These are phyloP conservation scores for Camellia granthamiana DNA, from an alignment of 148 eudicot genomes.

Conservation along the genomic window DNA sequence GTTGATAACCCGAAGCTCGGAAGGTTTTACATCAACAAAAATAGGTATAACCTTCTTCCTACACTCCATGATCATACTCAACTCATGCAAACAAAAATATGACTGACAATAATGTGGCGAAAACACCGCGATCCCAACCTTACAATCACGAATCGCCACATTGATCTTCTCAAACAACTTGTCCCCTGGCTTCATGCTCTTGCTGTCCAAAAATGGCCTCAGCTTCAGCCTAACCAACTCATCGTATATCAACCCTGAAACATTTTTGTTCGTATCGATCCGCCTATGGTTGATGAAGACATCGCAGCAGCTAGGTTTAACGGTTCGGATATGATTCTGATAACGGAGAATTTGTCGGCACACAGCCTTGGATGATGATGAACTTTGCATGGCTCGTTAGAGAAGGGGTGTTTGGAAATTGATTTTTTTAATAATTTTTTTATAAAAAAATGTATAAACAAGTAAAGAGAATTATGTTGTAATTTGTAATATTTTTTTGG, in stretches of 20 bases:
- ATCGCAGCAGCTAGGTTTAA: constrained; percentile 18
- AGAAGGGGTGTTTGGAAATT: not conserved
- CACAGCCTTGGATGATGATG: not conserved
- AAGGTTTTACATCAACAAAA: constrained; percentile 49
- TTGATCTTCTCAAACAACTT: constrained; percentile 30
- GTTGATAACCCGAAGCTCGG: constrained; percentile 39
- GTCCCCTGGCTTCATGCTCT: constrained; percentile 52
- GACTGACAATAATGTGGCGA: constrained; percentile 48
- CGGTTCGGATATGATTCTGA: not conserved
- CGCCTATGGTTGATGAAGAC: constrained; percentile 51
- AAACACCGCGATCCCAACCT: constrained; percentile 46
- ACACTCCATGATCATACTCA: constrained; percentile 39
- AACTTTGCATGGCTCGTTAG: constrained; percentile 12
- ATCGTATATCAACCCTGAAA: constrained; percentile 41
- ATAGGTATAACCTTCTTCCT: constrained; percentile 47
- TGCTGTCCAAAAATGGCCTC: constrained; percentile 42
- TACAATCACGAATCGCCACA: constrained; percentile 23
- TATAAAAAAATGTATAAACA: too few species aligned
- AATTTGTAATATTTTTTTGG: too few species aligned
- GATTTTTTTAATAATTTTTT: too few species aligned
- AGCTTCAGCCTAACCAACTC: constrained; percentile 27
- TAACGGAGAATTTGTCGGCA: not conserved
- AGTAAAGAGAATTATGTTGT: too few species aligned
- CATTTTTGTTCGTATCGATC: constrained; percentile 40
- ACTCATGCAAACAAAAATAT: constrained; percentile 49